Evolutionary conservation across 2,329 filamentous ascomycete genomes (phyloP), one percentile per base, ranked within the genome.

Genomic region (Trichoderma harzianum): DNA sequence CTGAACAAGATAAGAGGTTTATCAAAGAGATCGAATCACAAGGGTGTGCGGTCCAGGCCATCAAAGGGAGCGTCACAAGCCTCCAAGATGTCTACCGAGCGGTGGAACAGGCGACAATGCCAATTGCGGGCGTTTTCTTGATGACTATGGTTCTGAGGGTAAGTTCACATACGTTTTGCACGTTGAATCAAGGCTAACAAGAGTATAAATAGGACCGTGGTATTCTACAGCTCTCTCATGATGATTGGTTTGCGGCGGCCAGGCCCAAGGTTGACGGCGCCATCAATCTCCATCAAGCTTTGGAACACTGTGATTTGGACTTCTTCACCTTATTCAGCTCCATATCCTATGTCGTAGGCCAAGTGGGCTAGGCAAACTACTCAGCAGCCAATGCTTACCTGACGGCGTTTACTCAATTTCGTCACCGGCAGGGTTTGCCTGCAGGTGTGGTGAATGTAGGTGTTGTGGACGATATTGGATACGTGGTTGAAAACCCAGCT

Each of bases 301-400:
- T 77, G 18, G 28, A 34, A 8, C 32, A 67, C 1, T 3, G 53
- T 8, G 34, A 73, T 2, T 67, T 78, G 0, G 76, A 79, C 65
- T 80, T 82, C 73, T 82, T 82, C 70, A 65, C 74, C 12, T 60
- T 77, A n/a, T 73, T 76, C 58, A 76, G 75, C 18, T 82, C 80
- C 28, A 73, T 78, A 16, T 74, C 73, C 0, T 76, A 74, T 36
- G 68, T 78, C 0, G 57, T 79, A 8, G 80, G 77, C 1, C 73
- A 75, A 7, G 60, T 73, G 3, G 75, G 74, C 2, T 79, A 82
- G 65, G 75, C 77, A 63, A 82, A 81, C 70, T 84, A 84, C 65
- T 74, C 76, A 3, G 78, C 80, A 2, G 81, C 77, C 34, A 86
- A 84, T 74, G 78, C 80, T 7, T 86, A 81, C 75, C 74, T 84